phyloP scores from a whole-genome alignment of 208 protist species.

The Blastocrithidia nonstop region DNA sequence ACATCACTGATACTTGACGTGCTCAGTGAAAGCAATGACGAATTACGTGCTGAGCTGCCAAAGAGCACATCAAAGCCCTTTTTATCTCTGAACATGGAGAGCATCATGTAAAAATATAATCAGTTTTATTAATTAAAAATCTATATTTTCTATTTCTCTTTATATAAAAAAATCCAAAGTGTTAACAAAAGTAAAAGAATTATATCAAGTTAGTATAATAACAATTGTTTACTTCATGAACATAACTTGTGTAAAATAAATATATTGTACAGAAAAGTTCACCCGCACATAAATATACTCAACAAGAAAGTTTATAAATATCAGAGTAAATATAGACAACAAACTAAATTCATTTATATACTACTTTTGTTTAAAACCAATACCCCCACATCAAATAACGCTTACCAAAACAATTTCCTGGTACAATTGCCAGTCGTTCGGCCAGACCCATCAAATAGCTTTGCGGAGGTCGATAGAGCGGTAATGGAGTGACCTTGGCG shows the following conservation, averaged over 20 bases:
- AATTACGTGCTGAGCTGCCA: background rate
- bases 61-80: conserved; percentile 48
- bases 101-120: conserved; percentile 11
- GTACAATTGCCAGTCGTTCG: conserved; percentile 62
- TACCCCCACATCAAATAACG: conserved; percentile 80
- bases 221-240: background rate
- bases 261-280: background rate
- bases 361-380: conserved; percentile 48
- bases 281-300: background rate
- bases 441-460: conserved; percentile 79
- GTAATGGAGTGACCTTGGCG: conserved; percentile 21
- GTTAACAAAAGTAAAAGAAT: conserved; percentile 6
- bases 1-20: background rate
- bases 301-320: background rate
- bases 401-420: conserved; percentile 62
- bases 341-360: background rate
- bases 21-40: background rate
- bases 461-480: conserved; percentile 47
- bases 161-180: background rate
- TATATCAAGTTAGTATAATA: conserved; percentile 6
- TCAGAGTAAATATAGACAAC: background rate
- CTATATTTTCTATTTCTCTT: conserved; percentile 2
- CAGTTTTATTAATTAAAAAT: background rate
- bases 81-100: conserved; percentile 57
- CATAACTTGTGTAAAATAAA: background rate